Percentiles rank a stretch among this genome's conserved stretches.
Evolutionary conservation across 2,329 filamentous ascomycete species (phyloP).

Genomic region (Fonsecaea nubica): DNA sequence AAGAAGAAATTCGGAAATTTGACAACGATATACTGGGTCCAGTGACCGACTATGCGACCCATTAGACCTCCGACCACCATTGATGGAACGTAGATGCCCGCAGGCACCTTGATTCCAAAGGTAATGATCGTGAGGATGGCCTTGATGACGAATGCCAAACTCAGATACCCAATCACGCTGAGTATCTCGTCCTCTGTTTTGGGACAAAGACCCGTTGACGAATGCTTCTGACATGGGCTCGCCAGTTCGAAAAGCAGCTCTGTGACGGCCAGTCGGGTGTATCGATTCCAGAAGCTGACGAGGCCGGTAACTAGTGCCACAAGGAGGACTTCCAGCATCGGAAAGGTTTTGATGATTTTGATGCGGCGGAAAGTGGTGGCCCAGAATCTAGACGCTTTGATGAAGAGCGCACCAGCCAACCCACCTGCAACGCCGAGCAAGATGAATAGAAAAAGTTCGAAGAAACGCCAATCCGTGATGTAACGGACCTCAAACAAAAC

Average conservation of each 20-base stretch:
- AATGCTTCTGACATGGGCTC: constrained; percentile 78
- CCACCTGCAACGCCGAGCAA: constrained; percentile 87
- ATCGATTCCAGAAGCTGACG: constrained; percentile 89
- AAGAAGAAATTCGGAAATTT: constrained; percentile 73
- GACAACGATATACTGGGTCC: constrained; percentile 80
- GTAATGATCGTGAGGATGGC: constrained; percentile 86
- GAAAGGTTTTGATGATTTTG: constrained; percentile 77
- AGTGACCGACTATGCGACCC: constrained; percentile 84
- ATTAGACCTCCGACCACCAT: constrained; percentile 97
- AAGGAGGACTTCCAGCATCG: constrained; percentile 83
- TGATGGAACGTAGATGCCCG: constrained; percentile 96
- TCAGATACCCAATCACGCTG: constrained; percentile 72
- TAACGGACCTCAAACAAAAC: constrained; percentile 96
- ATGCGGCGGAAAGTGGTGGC: constrained; percentile 86
- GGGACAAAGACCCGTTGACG: constrained; percentile 81
- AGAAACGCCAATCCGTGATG: constrained; percentile 87
- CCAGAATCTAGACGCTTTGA: constrained; percentile 93
- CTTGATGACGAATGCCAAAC: constrained; percentile 86
- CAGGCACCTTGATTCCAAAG: constrained; percentile 94
- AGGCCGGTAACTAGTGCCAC: constrained; percentile 85
- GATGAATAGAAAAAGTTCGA: constrained; percentile 85
- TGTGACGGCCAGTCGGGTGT: constrained; percentile 87
- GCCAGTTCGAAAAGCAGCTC: constrained; percentile 90
- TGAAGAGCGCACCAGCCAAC: constrained; percentile 85
- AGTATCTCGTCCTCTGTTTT: constrained; percentile 74